phyloP scores from a whole-genome alignment of 2,329 filamentous ascomycete genomes.

The Myriangium duriaei region DNA sequence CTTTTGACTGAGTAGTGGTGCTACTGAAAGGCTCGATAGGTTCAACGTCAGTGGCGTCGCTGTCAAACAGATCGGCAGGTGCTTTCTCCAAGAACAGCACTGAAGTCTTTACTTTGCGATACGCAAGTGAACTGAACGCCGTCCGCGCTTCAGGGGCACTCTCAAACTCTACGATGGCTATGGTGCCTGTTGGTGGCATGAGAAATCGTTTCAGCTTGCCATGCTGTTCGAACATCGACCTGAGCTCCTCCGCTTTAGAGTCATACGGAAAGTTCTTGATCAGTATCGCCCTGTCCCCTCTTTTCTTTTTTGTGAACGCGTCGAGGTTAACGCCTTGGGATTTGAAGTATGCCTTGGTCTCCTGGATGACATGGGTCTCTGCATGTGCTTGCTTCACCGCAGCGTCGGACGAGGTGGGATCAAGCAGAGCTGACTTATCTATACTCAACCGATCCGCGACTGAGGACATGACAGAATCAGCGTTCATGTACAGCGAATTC shows the following conservation, averaged over 20 bases:
- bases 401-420: constrained; percentile 90
- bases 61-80: constrained; percentile 64
- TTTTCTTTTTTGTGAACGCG: constrained; percentile 72
- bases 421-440: constrained; percentile 79
- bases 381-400: constrained; percentile 94
- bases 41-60: constrained; percentile 5
- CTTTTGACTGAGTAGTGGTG: constrained; percentile 19
- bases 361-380: constrained; percentile 90
- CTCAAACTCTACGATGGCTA: constrained; percentile 82
- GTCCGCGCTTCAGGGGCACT: constrained; percentile 67
- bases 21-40: constrained; percentile 17
- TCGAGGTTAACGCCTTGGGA: constrained; percentile 83
- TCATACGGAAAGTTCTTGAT: constrained; percentile 92
- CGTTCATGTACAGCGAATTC: constrained; percentile 99
- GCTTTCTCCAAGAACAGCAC: constrained; percentile 90
- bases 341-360: constrained; percentile 84
- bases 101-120: constrained; percentile 81
- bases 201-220: constrained; percentile 70
- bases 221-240: constrained; percentile 71
- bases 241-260: constrained; percentile 65
- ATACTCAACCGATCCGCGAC: constrained; percentile 77
- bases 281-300: constrained; percentile 76
- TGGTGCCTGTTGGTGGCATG: constrained; percentile 86
- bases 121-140: constrained; percentile 75
- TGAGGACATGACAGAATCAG: constrained; percentile 81